phyloP scores from a whole-genome alignment of 1,284 basidiomycete genomes.

The Exsudoporus floridanus region DNA sequence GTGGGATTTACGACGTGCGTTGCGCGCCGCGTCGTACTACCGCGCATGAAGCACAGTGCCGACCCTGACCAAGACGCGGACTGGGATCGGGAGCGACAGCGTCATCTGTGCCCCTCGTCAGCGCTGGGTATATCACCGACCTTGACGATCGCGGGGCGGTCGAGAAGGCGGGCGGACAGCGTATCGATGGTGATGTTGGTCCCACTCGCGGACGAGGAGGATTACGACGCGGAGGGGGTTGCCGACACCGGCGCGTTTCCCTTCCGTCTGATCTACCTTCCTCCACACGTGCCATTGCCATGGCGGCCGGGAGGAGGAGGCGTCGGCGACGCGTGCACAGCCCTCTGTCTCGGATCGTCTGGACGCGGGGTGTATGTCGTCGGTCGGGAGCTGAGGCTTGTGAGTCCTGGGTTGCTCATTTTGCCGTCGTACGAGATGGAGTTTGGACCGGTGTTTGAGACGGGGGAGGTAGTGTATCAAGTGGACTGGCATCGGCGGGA shows the following conservation, averaged over 20 bases:
- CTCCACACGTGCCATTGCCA: slow-evolving; percentile 7
- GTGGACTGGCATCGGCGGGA: slow-evolving; percentile 13
- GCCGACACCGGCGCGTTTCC: slow-evolving; percentile 13
- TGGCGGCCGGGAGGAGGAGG: not conserved
- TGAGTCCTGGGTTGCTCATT: slow-evolving; percentile 25
- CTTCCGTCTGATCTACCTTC: slow-evolving; percentile 18
- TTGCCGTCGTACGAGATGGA: slow-evolving; percentile 32
- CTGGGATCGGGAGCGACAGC: not conserved
- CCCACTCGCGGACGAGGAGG: slow-evolving; percentile 17
- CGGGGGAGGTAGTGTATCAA: slow-evolving; percentile 19
- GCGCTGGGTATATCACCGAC: slow-evolving; percentile 9
- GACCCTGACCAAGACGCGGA: not conserved
- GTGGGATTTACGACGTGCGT: slow-evolving; percentile 31
- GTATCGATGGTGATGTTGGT: slow-evolving; percentile 29
- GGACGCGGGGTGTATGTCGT: slow-evolving; percentile 30
- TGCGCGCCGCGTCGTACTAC: slow-evolving; percentile 3
- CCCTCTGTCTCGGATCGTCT: slow-evolving; percentile 27
- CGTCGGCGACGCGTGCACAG: slow-evolving; percentile 14
- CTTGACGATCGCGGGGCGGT: slow-evolving; percentile 27
- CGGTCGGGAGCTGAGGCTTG: slow-evolving; percentile 24
- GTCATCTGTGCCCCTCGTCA: not conserved
- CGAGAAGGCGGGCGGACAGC: slow-evolving; percentile 5
- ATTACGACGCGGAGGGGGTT: not conserved
- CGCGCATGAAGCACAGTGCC: too few relatives aligned
- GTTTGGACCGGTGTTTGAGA: slow-evolving; percentile 29